phyloP scores from a whole-genome alignment of 2,329 filamentous ascomycete species.

The Penicillium nordicum region DNA sequence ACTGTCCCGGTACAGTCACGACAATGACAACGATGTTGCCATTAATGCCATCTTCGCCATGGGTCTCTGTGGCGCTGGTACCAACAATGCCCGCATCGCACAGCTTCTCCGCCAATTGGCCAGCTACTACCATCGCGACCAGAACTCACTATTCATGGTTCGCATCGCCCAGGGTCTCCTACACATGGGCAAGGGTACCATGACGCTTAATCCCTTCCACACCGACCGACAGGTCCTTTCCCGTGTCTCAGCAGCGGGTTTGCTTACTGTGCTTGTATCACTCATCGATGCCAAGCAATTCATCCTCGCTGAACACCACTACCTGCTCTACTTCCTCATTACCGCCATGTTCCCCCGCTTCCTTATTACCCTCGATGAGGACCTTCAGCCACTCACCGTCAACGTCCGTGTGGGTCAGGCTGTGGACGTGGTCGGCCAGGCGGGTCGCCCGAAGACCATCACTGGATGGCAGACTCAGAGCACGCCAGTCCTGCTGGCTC shows the following conservation, averaged over 20 bases:
- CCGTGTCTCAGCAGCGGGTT: constrained; percentile 80
- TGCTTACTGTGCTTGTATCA: constrained; percentile 84
- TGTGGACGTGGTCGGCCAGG: constrained; percentile 95
- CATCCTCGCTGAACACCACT: constrained; percentile 70
- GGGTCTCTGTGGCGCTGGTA: constrained; percentile 93
- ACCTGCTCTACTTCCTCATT: constrained; percentile 94
- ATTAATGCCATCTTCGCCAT: constrained; percentile 99
- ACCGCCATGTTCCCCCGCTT: constrained; percentile 96
- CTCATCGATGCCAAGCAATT: constrained; percentile 95
- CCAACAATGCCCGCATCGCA: constrained; percentile 94
- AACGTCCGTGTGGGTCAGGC: constrained; percentile 97
- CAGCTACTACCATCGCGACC: constrained; percentile 96
- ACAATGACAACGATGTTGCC: constrained; percentile 96
- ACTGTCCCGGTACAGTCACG: constrained; percentile 93
- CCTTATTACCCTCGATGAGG: constrained; percentile 91
- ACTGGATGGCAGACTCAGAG: constrained; percentile 99
- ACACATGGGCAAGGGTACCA: constrained; percentile 98
- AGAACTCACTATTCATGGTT: constrained; percentile 97
- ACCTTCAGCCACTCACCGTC: constrained; percentile 87
- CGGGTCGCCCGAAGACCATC: constrained; percentile 96
- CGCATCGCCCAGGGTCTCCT: constrained; percentile 94
- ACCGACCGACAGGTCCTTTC: constrained; percentile 95
- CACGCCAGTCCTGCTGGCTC: constrained; percentile 91
- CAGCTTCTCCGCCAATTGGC: constrained; percentile 92
- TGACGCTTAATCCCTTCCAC: constrained; percentile 97